Percentiles rank a stretch among this genome's conserved stretches.
phyloP scores from a whole-genome alignment of 345 rosid species.

The Gossypium thurberi region DNA sequence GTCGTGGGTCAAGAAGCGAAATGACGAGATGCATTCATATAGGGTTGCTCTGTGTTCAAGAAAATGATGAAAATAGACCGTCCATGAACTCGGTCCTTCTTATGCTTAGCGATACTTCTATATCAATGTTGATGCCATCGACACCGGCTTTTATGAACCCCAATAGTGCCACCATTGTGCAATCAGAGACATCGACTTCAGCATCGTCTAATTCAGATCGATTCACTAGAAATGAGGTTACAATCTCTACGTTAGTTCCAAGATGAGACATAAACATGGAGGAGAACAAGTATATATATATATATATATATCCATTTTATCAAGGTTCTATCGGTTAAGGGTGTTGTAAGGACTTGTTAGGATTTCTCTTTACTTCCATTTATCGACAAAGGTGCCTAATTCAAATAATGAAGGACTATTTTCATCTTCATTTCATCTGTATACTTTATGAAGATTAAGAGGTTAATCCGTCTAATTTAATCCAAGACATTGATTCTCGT shows the following conservation, averaged over 20 bases:
- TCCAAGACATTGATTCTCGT: too few species aligned
- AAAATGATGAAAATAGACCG: not conserved
- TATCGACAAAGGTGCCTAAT: too few species aligned
- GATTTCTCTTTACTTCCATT: too few species aligned
- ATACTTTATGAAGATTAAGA: too few species aligned
- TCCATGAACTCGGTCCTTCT: not conserved
- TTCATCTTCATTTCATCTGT: too few species aligned
- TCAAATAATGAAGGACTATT: too few species aligned
- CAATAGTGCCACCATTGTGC: not conserved
- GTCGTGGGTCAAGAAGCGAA: not conserved
- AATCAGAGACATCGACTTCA: not conserved
- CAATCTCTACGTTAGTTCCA: not conserved
- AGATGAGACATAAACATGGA: constrained; percentile 1
- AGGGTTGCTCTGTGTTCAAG: not conserved
- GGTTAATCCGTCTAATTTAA: too few species aligned
- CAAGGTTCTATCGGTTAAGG: too few species aligned
- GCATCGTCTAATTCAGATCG: not conserved
- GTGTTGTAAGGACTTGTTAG: too few species aligned
- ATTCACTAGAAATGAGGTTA: not conserved
- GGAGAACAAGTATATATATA: too few species aligned
- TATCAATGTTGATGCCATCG: not conserved
- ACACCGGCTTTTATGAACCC: not conserved
- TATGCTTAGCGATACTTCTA: not conserved
- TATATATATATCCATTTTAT: too few species aligned
- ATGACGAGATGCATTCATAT: not conserved